Evolutionary conservation across 768 basidiomycete genomes (phyloP).

Genomic region (Trametes sanguinea): DNA sequence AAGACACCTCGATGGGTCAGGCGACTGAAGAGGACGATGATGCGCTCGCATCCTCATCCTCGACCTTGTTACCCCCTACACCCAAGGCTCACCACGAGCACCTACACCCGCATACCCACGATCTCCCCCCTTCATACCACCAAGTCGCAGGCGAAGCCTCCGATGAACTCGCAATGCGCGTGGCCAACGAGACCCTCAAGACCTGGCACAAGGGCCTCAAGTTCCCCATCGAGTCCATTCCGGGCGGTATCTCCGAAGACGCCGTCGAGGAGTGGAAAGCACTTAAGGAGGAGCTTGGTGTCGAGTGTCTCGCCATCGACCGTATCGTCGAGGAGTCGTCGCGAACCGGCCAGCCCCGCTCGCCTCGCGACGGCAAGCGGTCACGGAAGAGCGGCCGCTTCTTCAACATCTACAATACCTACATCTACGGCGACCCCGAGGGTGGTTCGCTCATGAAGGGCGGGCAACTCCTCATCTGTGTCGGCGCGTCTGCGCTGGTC

Average conservation of each 20-base stretch:
- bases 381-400: constrained; percentile 47
- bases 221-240: constrained; percentile 44
- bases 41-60: constrained; percentile 70
- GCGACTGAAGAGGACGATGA: constrained; percentile 50
- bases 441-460: constrained; percentile 35
- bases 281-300: constrained; percentile 76
- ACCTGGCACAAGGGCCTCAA: constrained; percentile 69
- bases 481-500: constrained; percentile 63
- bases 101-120: constrained; percentile 37
- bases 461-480: constrained; percentile 54
- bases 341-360: constrained; percentile 36
- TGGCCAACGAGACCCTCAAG: constrained; percentile 60
- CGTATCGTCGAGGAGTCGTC: constrained; percentile 56
- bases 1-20: constrained; percentile 38
- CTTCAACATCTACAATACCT: constrained; percentile 87
- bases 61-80: constrained; percentile 70
- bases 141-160: constrained; percentile 48
- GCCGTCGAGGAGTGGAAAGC: constrained; percentile 75
- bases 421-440: constrained; percentile 49
- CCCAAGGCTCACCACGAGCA: constrained; percentile 53
- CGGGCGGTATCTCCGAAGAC: constrained; percentile 65
- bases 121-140: constrained; percentile 76
- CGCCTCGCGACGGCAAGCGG: constrained; percentile 26
- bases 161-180: constrained; percentile 48
- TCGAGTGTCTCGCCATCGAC: constrained; percentile 77